phyloP scores from a whole-genome alignment of 108 stramenopile genomes.

The Skeletonema marinoi region DNA sequence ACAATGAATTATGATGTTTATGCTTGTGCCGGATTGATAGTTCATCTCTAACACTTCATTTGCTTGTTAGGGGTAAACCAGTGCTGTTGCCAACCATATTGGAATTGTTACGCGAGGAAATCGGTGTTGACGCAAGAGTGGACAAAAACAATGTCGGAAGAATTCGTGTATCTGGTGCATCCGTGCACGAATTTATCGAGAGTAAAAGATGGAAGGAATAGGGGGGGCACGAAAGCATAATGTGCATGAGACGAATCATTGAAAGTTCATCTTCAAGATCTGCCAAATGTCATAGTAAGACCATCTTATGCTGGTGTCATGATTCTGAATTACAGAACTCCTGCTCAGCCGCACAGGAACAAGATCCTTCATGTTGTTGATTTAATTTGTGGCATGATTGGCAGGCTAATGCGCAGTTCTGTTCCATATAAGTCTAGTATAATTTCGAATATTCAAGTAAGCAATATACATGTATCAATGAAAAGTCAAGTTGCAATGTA shows the following conservation, averaged over 20 bases:
- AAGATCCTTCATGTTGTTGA: background rate
- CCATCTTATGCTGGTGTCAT: background rate
- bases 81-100: conserved; percentile 43
- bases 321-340: background rate
- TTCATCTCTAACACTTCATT: background rate
- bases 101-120: conserved; percentile 47
- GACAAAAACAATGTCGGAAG: conserved; percentile 60
- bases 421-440: background rate
- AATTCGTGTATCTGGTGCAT: conserved; percentile 32
- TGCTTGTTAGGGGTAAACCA: conserved; percentile 16
- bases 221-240: background rate
- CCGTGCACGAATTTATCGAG: conserved; percentile 39
- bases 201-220: conserved; percentile 17
- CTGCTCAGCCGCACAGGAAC: background rate
- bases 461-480: background rate
- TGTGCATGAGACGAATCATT: background rate
- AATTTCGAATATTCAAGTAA: background rate
- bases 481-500: background rate
- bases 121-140: conserved; percentile 39
- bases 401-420: conserved; percentile 3
- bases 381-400: conserved; percentile 3
- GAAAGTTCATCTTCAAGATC: background rate
- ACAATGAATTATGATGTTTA: background rate
- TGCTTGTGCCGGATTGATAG: background rate
- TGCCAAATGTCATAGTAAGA: background rate